A percentile compares a stretch with the other conserved stretches of the same genome.
These are phyloP conservation scores for Puccinia horiana DNA, from an alignment of 1,284 basidiomycete species.

Conservation along the genomic window DNA sequence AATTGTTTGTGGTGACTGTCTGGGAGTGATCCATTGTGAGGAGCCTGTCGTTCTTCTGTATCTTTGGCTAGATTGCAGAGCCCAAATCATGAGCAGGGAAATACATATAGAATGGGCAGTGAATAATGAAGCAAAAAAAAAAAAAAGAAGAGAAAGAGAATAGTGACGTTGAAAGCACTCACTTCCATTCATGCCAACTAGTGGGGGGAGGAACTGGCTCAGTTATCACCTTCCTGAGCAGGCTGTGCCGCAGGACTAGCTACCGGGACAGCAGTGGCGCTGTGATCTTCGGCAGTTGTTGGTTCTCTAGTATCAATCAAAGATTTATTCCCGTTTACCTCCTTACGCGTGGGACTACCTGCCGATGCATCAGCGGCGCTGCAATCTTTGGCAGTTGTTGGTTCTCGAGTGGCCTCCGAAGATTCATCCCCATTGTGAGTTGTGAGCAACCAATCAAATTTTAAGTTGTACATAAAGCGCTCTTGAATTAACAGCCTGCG, in stretches of 20 bases:
- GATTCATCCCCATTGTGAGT: background rate
- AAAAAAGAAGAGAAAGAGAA: background rate
- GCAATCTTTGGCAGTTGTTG: background rate
- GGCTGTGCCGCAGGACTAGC: too few relatives aligned
- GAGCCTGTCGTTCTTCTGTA: background rate
- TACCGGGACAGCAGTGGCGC: too few relatives aligned
- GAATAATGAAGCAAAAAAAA: background rate
- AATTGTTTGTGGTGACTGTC: too few relatives aligned
- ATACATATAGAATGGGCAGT: background rate
- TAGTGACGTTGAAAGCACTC: background rate
- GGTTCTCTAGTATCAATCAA: too few relatives aligned
- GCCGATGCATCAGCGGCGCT: slow-evolving; percentile 5
- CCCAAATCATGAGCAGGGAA: background rate
- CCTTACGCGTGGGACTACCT: background rate
- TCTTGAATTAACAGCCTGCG: slow-evolving; percentile 36
- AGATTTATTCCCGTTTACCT: too few relatives aligned
- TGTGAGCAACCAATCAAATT: slow-evolving; percentile 48
- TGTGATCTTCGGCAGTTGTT: too few relatives aligned
- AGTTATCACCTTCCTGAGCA: slow-evolving; percentile 8
- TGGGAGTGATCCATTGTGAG: too few relatives aligned
- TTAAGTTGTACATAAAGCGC: slow-evolving; percentile 38
- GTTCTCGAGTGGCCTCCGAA: background rate
- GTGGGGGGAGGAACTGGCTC: background rate
- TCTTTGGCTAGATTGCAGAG: slow-evolving; percentile 12
- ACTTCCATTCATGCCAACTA: background rate